Percentiles rank a stretch among this genome's conserved stretches.
Conservation (phyloP, 2,329 filamentous ascomycete genomes). For the Pseudocercospora macadamiae region DNA sequence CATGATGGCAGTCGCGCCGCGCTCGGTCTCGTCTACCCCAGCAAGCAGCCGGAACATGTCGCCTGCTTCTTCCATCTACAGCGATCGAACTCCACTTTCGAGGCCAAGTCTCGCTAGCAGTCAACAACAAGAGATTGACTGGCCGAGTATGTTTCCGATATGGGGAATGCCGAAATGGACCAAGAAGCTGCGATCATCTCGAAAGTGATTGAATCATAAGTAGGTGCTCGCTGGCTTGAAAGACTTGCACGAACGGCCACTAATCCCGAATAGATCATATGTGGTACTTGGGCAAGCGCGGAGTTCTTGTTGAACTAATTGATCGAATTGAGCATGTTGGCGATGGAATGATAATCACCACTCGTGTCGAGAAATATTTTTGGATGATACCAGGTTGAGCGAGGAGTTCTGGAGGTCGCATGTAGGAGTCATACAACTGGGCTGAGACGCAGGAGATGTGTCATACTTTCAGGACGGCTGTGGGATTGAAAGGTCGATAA, state of each 20-base stretch:
- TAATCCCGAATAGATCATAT: not conserved
- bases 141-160: not conserved
- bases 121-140: not conserved
- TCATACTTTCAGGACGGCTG: not conserved
- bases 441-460: not conserved
- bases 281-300: not conserved
- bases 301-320: not conserved
- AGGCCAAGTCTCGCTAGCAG: not conserved
- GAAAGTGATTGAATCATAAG: not conserved
- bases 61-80: not conserved
- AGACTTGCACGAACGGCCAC: not conserved
- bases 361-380: too few relatives aligned
- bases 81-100: not conserved
- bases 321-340: not conserved
- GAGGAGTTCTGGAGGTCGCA: not conserved
- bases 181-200: not conserved
- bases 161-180: not conserved
- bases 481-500: conserved; percentile 23
- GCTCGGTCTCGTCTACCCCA: not conserved
- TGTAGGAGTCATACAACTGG: too few relatives aligned
- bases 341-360: not conserved
- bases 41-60: not conserved
- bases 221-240: not conserved
- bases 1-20: not conserved
- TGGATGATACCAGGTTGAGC: not conserved